Conservation (phyloP, 2,329 filamentous ascomycete genomes). For the Whalleya microplaca region DNA sequence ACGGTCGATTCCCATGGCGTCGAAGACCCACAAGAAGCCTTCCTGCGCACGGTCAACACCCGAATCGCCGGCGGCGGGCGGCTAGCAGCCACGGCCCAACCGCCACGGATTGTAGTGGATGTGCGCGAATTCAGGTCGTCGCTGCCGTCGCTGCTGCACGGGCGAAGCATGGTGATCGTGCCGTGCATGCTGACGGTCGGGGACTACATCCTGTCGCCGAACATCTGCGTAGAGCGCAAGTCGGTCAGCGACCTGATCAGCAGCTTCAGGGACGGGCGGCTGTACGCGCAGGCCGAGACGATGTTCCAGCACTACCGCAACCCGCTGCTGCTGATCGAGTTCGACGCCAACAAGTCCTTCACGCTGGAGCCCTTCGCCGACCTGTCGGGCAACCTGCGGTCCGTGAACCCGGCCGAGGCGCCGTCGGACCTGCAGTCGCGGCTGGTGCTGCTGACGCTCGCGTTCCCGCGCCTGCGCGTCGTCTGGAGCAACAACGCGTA, state of each 20-base stretch:
- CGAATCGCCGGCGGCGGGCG: conserved; percentile 92
- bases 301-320: conserved; percentile 93
- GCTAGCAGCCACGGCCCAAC: conserved; percentile 79
- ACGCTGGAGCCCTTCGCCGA: conserved; percentile 84
- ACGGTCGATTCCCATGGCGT: conserved; percentile 70
- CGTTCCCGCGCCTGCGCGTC: conserved; percentile 86
- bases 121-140: conserved; percentile 95
- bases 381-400: conserved; percentile 62
- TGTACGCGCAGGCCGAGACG: conserved; percentile 89
- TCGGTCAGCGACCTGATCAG: conserved; percentile 88
- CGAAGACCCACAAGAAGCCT: conserved; percentile 86
- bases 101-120: conserved; percentile 90
- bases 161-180: conserved; percentile 82
- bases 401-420: conserved; percentile 61
- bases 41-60: conserved; percentile 94
- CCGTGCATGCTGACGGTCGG: conserved; percentile 96
- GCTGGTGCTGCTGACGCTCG: conserved; percentile 87
- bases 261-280: conserved; percentile 87
- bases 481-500: conserved; percentile 95
- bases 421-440: conserved; percentile 86
- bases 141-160: conserved; percentile 88
- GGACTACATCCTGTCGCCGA: conserved; percentile 91
- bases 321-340: conserved; percentile 94
- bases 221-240: conserved; percentile 93
- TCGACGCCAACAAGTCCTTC: conserved; percentile 96